Evolutionary conservation across 1,284 basidiomycete species (phyloP).

Genomic region (Mycosarcoma mackinlayi): DNA sequence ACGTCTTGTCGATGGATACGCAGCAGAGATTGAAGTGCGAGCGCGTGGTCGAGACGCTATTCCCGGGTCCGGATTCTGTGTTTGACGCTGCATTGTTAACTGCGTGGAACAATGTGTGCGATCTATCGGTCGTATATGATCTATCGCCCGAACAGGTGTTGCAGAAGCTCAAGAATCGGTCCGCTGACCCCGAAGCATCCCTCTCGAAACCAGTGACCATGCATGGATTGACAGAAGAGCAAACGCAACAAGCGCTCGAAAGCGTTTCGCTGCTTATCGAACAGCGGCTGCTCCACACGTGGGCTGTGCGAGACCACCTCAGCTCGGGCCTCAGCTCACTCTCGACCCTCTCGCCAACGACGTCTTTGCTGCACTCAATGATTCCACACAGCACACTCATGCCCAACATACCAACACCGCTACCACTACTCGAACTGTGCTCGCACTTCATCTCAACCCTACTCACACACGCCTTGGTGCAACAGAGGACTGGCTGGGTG

Average conservation of each 20-base stretch:
- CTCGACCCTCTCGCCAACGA: conserved; percentile 16
- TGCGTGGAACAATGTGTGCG: conserved; percentile 21
- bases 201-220: conserved; percentile 3
- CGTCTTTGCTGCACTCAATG: conserved; percentile 9
- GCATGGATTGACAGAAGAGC: too few relatives aligned
- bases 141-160: conserved; percentile 1
- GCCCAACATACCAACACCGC: conserved; percentile 20
- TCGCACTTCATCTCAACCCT: conserved; percentile 2
- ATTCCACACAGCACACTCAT: conserved; percentile 23
- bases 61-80: conserved; percentile 14
- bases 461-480: conserved; percentile 11
- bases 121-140: conserved; percentile 8
- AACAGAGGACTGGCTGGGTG: conserved; percentile 10
- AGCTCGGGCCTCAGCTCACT: conserved; percentile 20
- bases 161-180: neutral
- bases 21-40: neutral
- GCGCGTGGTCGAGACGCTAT: conserved; percentile 19
- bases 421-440: conserved; percentile 16
- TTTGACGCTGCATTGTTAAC: conserved; percentile 18
- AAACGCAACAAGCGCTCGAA: neutral
- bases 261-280: conserved; percentile 6
- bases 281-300: conserved; percentile 11
- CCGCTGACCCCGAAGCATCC: neutral
- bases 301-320: conserved; percentile 17
- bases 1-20: neutral